phyloP scores from a whole-genome alignment of 2,329 filamentous ascomycete genomes.

The Colletotrichum euphorbiae region DNA sequence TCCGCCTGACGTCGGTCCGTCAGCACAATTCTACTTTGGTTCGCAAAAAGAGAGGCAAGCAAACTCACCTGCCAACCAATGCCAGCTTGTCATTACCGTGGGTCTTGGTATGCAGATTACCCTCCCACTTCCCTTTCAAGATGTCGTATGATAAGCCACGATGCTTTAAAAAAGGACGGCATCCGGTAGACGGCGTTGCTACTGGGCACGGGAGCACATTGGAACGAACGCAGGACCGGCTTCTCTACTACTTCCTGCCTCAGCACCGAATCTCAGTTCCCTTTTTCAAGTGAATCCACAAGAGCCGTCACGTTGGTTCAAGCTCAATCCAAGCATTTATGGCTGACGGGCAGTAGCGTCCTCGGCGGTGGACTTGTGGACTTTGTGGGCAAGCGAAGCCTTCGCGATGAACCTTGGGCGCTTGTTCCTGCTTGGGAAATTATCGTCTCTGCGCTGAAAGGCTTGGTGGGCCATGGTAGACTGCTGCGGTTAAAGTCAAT shows the following conservation, averaged over 20 bases:
- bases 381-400: conserved; percentile 29
- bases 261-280: background rate
- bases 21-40: background rate
- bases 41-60: background rate
- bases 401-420: conserved; percentile 35
- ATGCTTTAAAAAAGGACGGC: conserved; percentile 6
- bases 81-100: conserved; percentile 7
- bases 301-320: conserved; percentile 27
- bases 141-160: conserved; percentile 37
- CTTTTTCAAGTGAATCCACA: background rate
- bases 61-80: conserved; percentile 19
- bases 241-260: background rate
- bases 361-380: conserved; percentile 30
- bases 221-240: conserved; percentile 8
- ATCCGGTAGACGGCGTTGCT: conserved; percentile 16
- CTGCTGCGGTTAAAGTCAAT: conserved; percentile 15
- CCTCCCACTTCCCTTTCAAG: conserved; percentile 28
- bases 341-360: conserved; percentile 9
- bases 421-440: conserved; percentile 15
- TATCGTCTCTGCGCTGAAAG: conserved; percentile 8
- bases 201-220: conserved; percentile 11
- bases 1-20: conserved; percentile 37
- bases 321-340: conserved; percentile 40
- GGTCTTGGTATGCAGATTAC: conserved; percentile 28
- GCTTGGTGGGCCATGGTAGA: conserved; percentile 1